Base-by-base conservation (phyloP, 2,329 filamentous ascomycete genomes). In the Eutypa lata region DNA sequence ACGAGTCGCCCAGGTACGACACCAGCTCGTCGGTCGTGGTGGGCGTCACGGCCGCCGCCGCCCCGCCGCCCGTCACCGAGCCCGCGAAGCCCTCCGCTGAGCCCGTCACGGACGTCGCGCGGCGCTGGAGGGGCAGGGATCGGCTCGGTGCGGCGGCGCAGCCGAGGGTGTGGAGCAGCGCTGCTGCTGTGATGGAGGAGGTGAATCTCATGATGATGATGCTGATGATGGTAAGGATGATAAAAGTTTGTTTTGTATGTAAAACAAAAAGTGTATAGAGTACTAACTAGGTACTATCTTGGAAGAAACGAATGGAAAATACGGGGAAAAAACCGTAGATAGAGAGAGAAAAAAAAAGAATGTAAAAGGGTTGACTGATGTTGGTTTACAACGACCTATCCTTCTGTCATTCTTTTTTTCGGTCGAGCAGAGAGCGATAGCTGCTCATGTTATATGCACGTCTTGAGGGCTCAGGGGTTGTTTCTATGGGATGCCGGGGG, bases 51-150 rank as follows among this genome's bases (percentile, higher is more conserved):
- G 79, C 65, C 7, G 73, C 67, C 24, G 78, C 81, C 55, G 59
- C 72, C 50, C 81, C 82, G 61, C 83, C 83, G 35, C 83, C 83
- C 22, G 83, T 86, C 26, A 81, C 78, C 48, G 80, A 78, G 51
- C 68, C 67, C 52, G 68, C 71, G 55, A 75, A 74, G 14, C 73
- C 73, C 55, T 74, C 68, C 10, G 73, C 69, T n/a, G 67, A 52
- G 47, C 71, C 70, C 33, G 61, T 61, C 31, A 73, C 70, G 49
- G 68, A 62, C 22, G 60, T 54, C 18, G 59, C 66, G 7, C 53
- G 45, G 14, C 35, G 50, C 26, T 47, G 45, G 26, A 52, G 48
- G 26, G 48, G 26, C 26, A 31, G 26, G 26, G 26, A 31, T 10
- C 10, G 28, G 46, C 28, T 13, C 16, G 50, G 50, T 4, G 24